phyloP scores from a whole-genome alignment of 768 basidiomycete genomes.

The Boletus rubropictus region DNA sequence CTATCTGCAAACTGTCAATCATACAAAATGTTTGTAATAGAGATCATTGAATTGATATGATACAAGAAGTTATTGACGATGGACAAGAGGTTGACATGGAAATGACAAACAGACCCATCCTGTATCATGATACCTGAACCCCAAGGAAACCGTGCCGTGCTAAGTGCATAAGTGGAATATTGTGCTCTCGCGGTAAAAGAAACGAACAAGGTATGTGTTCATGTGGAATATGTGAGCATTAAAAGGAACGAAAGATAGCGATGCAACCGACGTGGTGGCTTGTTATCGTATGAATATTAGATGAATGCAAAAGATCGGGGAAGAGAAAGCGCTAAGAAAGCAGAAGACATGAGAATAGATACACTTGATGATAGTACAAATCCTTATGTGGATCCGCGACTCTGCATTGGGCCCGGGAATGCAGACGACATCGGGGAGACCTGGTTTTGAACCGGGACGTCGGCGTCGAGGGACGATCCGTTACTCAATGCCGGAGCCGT shows the following conservation, averaged over 20 bases:
- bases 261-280: slow-evolving; percentile 13
- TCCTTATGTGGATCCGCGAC: slow-evolving; percentile 20
- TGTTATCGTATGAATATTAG: slow-evolving; percentile 21
- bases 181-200: slow-evolving; percentile 7
- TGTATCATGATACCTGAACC: slow-evolving; percentile 11
- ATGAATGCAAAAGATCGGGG: slow-evolving; percentile 17
- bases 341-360: slow-evolving; percentile 19
- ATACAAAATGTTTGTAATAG: background rate
- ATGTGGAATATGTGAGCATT: slow-evolving; percentile 24
- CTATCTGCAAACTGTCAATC: background rate
- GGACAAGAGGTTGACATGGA: slow-evolving; percentile 15
- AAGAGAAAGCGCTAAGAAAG: slow-evolving; percentile 14
- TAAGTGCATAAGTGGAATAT: slow-evolving; percentile 16
- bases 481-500: slow-evolving; percentile 31
- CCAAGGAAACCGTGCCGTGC: slow-evolving; percentile 9
- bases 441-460: slow-evolving; percentile 42
- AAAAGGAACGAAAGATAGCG: slow-evolving; percentile 26
- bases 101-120: slow-evolving; percentile 12
- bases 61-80: slow-evolving; percentile 20
- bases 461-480: slow-evolving; percentile 31
- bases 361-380: slow-evolving; percentile 11
- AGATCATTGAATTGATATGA: slow-evolving; percentile 17
- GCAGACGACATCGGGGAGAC: slow-evolving; percentile 81
- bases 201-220: slow-evolving; percentile 13
- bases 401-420: slow-evolving; percentile 46